Conservation (phyloP, 2,329 filamentous ascomycete genomes). For the Neofusicoccum sp. region DNA sequence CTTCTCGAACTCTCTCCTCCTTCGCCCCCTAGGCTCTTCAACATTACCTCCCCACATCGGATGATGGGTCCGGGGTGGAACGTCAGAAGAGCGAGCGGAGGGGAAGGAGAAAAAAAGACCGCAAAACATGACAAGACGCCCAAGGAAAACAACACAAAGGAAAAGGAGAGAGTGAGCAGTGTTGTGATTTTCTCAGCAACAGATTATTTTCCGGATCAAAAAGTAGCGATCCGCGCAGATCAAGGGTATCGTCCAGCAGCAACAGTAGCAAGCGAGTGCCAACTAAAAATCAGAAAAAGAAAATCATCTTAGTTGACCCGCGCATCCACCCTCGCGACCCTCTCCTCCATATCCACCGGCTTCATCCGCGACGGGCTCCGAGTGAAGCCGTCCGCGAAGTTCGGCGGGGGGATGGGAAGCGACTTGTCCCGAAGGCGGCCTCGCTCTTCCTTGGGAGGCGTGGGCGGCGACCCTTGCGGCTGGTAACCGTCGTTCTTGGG, state of each 20-base stretch:
- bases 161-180: conserved; percentile 4
- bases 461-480: conserved; percentile 37
- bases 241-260: conserved; percentile 14
- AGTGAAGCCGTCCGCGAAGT: conserved; percentile 10
- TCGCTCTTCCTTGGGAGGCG: conserved; percentile 43
- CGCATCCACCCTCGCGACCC: conserved; percentile 11
- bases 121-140: conserved; percentile 18
- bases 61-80: not conserved
- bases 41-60: conserved; percentile 4
- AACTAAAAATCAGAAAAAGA: not conserved
- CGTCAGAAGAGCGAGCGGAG: not conserved
- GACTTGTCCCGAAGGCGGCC: conserved; percentile 37
- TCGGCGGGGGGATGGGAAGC: conserved; percentile 33
- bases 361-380: conserved; percentile 25
- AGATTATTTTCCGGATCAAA: conserved; percentile 6
- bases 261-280: conserved; percentile 15
- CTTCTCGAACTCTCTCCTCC: not conserved
- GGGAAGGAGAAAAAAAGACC: not conserved
- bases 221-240: conserved; percentile 14
- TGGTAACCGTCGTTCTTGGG: conserved; percentile 37
- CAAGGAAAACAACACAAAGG: conserved; percentile 9
- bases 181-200: conserved; percentile 14
- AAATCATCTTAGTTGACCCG: conserved; percentile 15
- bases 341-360: conserved; percentile 20
- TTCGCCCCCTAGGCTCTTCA: not conserved